Evolutionary conservation across 164 flowering plant genomes (phyloP).

Genomic region (Litsea cubeba): DNA sequence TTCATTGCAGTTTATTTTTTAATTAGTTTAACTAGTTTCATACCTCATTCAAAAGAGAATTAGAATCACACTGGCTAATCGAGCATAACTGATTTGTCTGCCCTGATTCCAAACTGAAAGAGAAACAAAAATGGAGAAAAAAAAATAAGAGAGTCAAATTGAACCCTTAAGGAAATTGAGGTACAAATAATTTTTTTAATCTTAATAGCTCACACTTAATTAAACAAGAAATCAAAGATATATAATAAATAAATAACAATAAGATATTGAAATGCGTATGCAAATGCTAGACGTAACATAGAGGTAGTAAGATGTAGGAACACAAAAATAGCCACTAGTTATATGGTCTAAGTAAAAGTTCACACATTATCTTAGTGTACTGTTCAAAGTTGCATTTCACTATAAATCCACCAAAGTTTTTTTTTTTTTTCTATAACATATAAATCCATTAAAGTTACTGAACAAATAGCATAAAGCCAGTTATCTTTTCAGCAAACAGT

Average conservation of each 20-base stretch:
- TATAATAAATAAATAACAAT: background rate
- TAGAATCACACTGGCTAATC: constrained; percentile 85
- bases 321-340: background rate
- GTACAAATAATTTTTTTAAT: background rate
- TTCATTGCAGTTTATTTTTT: background rate
- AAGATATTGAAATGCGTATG: background rate
- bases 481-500: background rate
- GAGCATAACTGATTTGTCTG: constrained; percentile 93
- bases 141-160: background rate
- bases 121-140: constrained; percentile 1
- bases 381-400: background rate
- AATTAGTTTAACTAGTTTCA: background rate
- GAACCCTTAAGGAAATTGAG: background rate
- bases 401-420: too few species aligned
- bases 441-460: background rate
- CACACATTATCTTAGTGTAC: background rate
- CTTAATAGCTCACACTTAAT: background rate
- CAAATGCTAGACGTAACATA: background rate
- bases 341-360: background rate
- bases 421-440: too few species aligned
- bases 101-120: constrained; percentile 70
- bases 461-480: background rate
- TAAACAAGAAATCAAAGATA: background rate
- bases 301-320: background rate
- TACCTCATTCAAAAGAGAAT: constrained; percentile 95